phyloP scores from a whole-genome alignment of 345 rosid species.

The Barbarea vulgaris region DNA sequence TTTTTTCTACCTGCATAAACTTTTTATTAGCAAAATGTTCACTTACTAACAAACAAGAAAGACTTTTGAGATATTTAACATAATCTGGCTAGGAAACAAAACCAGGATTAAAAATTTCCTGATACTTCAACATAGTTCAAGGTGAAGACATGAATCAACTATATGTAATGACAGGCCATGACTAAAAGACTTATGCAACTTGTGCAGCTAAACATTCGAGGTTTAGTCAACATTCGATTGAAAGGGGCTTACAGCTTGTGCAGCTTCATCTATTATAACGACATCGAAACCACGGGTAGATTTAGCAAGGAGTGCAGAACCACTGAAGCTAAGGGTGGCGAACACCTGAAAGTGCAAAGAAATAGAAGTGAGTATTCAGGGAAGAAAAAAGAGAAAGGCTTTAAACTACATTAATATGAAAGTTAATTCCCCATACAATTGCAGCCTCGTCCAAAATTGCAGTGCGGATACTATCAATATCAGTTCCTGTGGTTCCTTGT shows the following conservation, averaged over 20 bases:
- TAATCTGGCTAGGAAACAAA: background rate
- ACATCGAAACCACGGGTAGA: slow-evolving; percentile 80
- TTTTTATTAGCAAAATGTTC: background rate
- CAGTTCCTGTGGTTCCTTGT: slow-evolving; percentile 66
- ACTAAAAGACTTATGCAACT: background rate
- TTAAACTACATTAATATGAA: slow-evolving; percentile 23
- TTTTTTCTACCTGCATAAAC: background rate
- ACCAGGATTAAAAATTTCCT: background rate
- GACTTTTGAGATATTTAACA: slow-evolving; percentile 1
- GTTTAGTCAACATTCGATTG: background rate
- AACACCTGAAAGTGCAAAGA: slow-evolving; percentile 64
- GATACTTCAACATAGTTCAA: slow-evolving; percentile 2
- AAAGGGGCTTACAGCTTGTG: slow-evolving; percentile 83
- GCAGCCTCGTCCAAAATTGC: slow-evolving; percentile 86
- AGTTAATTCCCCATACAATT: slow-evolving; percentile 56
- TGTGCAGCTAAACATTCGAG: background rate
- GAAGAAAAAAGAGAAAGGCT: background rate
- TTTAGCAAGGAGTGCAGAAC: slow-evolving; percentile 72
- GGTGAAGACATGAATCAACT: background rate
- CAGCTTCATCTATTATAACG: slow-evolving; percentile 98
- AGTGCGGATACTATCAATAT: slow-evolving; percentile 73
- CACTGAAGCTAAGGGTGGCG: slow-evolving; percentile 96
- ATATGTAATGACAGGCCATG: slow-evolving; percentile 7
- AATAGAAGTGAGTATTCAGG: slow-evolving; percentile 13
- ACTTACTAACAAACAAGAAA: slow-evolving; percentile 8